Base-by-base conservation (phyloP, 2,329 filamentous ascomycete species). In the Penicillium sp. region DNA sequence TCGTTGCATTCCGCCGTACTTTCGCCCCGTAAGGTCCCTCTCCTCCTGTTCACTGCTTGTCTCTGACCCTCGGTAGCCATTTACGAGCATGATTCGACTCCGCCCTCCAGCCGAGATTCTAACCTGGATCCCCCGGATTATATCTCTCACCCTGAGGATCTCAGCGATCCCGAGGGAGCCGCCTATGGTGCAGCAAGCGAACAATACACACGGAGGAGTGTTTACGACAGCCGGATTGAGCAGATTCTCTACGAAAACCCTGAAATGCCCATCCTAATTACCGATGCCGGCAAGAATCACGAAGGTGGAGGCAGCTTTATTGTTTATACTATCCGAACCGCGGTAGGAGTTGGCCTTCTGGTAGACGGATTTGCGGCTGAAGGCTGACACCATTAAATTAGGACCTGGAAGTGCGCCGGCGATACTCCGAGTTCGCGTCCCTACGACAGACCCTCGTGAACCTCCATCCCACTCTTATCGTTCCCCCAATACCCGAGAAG, bases 401-500 rank as follows among this genome's bases (percentile, higher is more conserved):
- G 92, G 93, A 97, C 69, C 84, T 99, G 51, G 92, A 97, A 78
- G 94, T 99, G 52, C 88, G 93, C 66, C 85, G 94, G 67, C 85
- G 94, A 67, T 99, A 99, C 75, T 99, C 94, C 1, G 94, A 99
- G 74, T 99, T 99, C 69, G 89, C 90, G 33, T 96, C 93, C 15
- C 79, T 99, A 54, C 85, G 94, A 67, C 88, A 92, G 67, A 93
- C 93, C 2, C 83, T 99, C 26, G 92, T 92, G 45, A 89, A 89
- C 65, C 83, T 99, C 59, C 95, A 99, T 71, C 94, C 95, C 7
- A 99, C 94, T 0, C 82, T 99, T 41, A 89, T 99, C 67, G 89
- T 99, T 50, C 95, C 94, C 7, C 94, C 94, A 3, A 99, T 99
- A 67, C 94, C 94, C 22, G 95, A 99, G 77, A 99, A 99, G 75